Percentiles rank a stretch among this genome's conserved stretches.
These are phyloP conservation scores for Ephemerocybe angulata DNA, from an alignment of 768 basidiomycete genomes.

Conservation along the genomic window DNA sequence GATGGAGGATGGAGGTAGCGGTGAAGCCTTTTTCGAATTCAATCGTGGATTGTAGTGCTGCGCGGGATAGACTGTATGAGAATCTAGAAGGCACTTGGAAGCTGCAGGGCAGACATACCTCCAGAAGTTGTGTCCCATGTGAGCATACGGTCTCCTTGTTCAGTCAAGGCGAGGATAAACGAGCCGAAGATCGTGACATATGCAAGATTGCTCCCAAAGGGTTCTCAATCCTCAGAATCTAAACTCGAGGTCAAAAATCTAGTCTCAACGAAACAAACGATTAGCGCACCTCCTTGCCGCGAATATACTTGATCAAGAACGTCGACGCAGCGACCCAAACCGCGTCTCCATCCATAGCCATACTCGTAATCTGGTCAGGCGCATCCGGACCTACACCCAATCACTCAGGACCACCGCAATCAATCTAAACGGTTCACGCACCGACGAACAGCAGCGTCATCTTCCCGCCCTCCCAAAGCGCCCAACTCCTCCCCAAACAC, in stretches of 20 bases:
- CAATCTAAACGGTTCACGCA: too few relatives aligned
- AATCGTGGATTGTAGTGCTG: conserved; percentile 66
- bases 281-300: conserved; percentile 77
- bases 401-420: too few relatives aligned
- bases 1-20: conserved; percentile 84
- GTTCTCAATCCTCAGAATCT: conserved; percentile 61
- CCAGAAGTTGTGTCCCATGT: conserved; percentile 67
- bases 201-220: conserved; percentile 59
- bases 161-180: conserved; percentile 73
- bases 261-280: not conserved
- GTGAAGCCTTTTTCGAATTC: conserved; percentile 82
- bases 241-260: not conserved
- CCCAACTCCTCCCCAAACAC: conserved; percentile 87
- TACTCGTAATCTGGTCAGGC: conserved; percentile 63
- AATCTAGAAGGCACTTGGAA: not conserved
- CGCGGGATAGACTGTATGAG: conserved; percentile 10
- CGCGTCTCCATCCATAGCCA: conserved; percentile 81
- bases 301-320: conserved; percentile 69
- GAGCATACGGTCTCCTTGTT: conserved; percentile 73
- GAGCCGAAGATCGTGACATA: conserved; percentile 78
- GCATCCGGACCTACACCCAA: conserved; percentile 85
- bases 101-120: conserved; percentile 41
- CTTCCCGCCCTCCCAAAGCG: conserved; percentile 93
- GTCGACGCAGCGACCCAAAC: conserved; percentile 78
- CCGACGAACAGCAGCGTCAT: conserved; percentile 92